phyloP scores from a whole-genome alignment of 176 grass and related monocot species.

The Lolium multiflorum region DNA sequence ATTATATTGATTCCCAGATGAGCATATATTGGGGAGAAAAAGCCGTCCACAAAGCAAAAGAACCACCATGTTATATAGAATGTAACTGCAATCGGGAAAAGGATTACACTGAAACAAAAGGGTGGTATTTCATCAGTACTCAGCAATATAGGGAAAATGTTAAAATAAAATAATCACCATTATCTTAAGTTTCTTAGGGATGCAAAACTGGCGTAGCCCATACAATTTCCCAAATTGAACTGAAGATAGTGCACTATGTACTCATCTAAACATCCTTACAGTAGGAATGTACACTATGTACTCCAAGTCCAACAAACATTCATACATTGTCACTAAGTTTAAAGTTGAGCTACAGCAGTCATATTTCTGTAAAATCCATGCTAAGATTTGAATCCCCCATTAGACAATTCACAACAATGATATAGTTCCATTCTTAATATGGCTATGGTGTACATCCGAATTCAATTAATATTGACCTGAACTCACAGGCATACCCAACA shows the following conservation, averaged over 20 bases:
- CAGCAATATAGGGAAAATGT: constrained; percentile 21
- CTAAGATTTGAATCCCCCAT: background rate
- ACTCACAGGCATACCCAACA: background rate
- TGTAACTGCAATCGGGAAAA: constrained; percentile 79
- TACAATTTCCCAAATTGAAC: constrained; percentile 1
- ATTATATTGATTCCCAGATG: constrained; percentile 73
- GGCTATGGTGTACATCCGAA: background rate
- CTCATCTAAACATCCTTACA: constrained; percentile 8
- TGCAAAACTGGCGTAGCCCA: background rate
- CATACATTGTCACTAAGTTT: background rate
- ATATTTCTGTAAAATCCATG: background rate
- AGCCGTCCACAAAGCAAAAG: constrained; percentile 79
- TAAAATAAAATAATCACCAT: background rate
- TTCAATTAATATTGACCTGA: background rate
- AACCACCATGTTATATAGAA: constrained; percentile 95
- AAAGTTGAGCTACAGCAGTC: background rate
- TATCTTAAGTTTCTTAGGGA: constrained; percentile 11
- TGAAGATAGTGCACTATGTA: constrained; percentile 28
- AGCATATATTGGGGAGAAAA: constrained; percentile 87
- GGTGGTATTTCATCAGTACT: constrained; percentile 7
- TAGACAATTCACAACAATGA: constrained; percentile 10
- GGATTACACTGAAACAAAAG: constrained; percentile 73
- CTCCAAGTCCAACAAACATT: background rate
- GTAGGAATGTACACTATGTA: background rate
- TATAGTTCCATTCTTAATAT: background rate